These are phyloP conservation scores for Sporothrix curviconia DNA, from an alignment of 2,329 filamentous ascomycete species.

Conservation along the genomic window DNA sequence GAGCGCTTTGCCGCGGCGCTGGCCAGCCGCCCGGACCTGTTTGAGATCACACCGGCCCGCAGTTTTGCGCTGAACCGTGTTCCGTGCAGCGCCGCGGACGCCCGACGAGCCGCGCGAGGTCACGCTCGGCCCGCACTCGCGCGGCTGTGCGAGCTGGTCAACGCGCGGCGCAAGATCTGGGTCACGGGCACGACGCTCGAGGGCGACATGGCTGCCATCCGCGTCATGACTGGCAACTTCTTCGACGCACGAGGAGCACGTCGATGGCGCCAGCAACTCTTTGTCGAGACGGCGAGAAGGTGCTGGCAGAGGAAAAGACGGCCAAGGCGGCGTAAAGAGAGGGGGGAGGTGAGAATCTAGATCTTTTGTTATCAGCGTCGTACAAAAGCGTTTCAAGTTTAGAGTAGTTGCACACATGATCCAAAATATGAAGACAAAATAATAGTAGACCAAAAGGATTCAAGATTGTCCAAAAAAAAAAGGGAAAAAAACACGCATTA, in stretches of 20 bases:
- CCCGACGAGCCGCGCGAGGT: conserved; percentile 17
- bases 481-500: not conserved
- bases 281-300: conserved; percentile 58
- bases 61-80: conserved; percentile 74
- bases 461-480: not conserved
- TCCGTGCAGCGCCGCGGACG: conserved; percentile 51
- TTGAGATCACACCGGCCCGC: conserved; percentile 64
- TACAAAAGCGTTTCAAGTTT: not conserved
- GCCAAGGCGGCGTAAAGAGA: not conserved
- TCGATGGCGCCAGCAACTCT: conserved; percentile 65
- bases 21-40: conserved; percentile 46
- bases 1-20: conserved; percentile 62
- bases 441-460: not conserved
- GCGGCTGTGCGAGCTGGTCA: conserved; percentile 68
- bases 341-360: not conserved
- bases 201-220: conserved; percentile 64
- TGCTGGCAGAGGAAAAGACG: conserved; percentile 29
- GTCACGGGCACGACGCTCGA: conserved; percentile 71
- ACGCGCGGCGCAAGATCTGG: conserved; percentile 70
- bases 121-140: conserved; percentile 58
- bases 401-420: not conserved
- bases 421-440: not conserved
- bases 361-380: not conserved
- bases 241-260: conserved; percentile 63
- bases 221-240: conserved; percentile 71